These are phyloP conservation scores for Zymoseptoria pseudotritici DNA, from an alignment of 2,329 filamentous ascomycete species.

Conservation along the genomic window DNA sequence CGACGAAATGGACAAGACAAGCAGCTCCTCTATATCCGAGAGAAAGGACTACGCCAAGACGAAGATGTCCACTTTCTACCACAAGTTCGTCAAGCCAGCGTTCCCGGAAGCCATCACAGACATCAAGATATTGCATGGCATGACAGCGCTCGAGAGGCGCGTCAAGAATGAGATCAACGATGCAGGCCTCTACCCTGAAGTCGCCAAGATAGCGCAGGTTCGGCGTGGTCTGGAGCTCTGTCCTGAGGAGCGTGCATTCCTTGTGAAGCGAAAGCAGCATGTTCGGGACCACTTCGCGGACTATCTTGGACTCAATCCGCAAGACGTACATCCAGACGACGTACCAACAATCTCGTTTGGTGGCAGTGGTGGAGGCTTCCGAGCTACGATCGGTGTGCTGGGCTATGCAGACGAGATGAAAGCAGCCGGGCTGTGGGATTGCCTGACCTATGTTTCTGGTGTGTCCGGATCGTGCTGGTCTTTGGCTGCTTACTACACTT, in stretches of 20 bases:
- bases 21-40: not conserved
- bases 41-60: conserved; percentile 1
- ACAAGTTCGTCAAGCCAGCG: conserved; percentile 18
- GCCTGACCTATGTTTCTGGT: conserved; percentile 27
- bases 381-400: conserved; percentile 26
- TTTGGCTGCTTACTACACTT: conserved; percentile 28
- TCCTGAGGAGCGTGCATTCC: conserved; percentile 23
- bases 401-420: conserved; percentile 27
- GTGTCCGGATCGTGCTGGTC: conserved; percentile 30
- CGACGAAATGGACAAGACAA: conserved; percentile 10
- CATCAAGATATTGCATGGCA: conserved; percentile 22
- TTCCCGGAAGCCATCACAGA: conserved; percentile 25
- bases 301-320: conserved; percentile 24
- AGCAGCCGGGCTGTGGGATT: conserved; percentile 26
- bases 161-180: conserved; percentile 25
- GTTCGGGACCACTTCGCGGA: conserved; percentile 25
- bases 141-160: conserved; percentile 19
- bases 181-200: conserved; percentile 24
- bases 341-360: conserved; percentile 28
- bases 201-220: conserved; percentile 22
- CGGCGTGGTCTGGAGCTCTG: conserved; percentile 26
- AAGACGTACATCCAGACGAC: conserved; percentile 25
- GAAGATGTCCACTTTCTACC: conserved; percentile 18
- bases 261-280: conserved; percentile 17
- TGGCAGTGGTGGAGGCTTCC: conserved; percentile 27